Evolutionary conservation across 345 rosid species (phyloP).

Genomic region (Euphorbia lathyris): DNA sequence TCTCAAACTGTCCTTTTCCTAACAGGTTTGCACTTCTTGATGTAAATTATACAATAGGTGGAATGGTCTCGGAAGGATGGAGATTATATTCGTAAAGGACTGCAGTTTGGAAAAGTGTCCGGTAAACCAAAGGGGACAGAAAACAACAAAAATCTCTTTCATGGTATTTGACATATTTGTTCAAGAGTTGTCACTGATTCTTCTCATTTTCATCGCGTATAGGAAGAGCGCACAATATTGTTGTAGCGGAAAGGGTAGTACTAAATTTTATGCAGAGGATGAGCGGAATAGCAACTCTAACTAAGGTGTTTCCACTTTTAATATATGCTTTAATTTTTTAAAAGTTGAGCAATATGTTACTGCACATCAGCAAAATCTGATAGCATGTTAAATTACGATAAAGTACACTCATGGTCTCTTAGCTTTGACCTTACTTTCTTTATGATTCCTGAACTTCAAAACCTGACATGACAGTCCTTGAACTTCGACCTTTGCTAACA

Average conservation of each 20-base stretch:
- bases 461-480: no score
- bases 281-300: slow-evolving; percentile 97
- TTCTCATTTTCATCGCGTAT: slow-evolving; percentile 14
- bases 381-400: neutral
- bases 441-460: no score
- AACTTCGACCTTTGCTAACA: no score
- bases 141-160: neutral
- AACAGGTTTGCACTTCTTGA: slow-evolving; percentile 18
- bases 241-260: slow-evolving; percentile 88
- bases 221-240: slow-evolving; percentile 80
- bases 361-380: neutral
- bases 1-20: no score
- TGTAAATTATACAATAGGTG: slow-evolving; percentile 42
- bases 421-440: no score
- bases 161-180: neutral
- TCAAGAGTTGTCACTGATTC: neutral
- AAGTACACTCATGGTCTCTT: no score
- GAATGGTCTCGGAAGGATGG: slow-evolving; percentile 88
- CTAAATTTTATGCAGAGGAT: slow-evolving; percentile 97
- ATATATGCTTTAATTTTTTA: slow-evolving; percentile 2
- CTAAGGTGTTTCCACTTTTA: slow-evolving; percentile 50
- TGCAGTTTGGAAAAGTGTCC: slow-evolving; percentile 84
- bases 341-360: neutral
- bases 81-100: slow-evolving; percentile 71
- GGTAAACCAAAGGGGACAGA: slow-evolving; percentile 35